Percentiles rank a stretch among this genome's conserved stretches.
These are phyloP conservation scores for Guillardia theta DNA, from an alignment of 78 protist genomes.

Conservation along the genomic window DNA sequence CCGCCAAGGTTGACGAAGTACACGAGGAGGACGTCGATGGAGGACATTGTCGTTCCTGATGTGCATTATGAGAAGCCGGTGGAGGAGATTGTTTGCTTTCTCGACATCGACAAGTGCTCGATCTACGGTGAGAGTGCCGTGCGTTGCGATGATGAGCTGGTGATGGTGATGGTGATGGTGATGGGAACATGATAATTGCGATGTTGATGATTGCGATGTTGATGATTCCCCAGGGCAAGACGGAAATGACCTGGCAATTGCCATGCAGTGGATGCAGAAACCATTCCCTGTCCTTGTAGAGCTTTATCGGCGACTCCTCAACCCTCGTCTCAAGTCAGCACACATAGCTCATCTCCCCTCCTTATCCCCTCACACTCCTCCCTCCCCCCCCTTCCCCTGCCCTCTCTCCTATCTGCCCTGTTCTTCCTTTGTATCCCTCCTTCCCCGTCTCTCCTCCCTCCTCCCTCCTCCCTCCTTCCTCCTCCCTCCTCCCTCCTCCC, in stretches of 20 bases:
- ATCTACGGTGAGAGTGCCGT: neutral
- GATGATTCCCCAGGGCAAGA: conserved; percentile 19
- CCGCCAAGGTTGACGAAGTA: too few species aligned
- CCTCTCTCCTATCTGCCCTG: neutral
- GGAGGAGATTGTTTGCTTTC: neutral
- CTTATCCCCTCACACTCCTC: too few species aligned
- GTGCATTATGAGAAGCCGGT: neutral
- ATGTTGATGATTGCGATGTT: too few species aligned
- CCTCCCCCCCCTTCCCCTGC: too few species aligned
- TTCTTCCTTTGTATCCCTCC: neutral
- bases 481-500: too few species aligned
- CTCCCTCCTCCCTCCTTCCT: too few species aligned
- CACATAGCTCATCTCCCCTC: neutral
- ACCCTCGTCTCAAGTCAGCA: neutral
- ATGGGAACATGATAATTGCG: too few species aligned
- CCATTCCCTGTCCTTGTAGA: neutral
- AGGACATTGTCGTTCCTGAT: neutral
- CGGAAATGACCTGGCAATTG: conserved; percentile 9
- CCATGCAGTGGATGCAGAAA: neutral
- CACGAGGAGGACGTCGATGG: neutral
- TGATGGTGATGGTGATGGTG: too few species aligned
- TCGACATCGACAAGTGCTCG: conserved; percentile 24
- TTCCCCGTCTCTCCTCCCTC: neutral
- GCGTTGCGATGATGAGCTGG: too few species aligned
- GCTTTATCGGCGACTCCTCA: neutral